These are phyloP conservation scores for Acanthamoeba royreba DNA, from an alignment of 208 protist species.

Conservation along the genomic window DNA sequence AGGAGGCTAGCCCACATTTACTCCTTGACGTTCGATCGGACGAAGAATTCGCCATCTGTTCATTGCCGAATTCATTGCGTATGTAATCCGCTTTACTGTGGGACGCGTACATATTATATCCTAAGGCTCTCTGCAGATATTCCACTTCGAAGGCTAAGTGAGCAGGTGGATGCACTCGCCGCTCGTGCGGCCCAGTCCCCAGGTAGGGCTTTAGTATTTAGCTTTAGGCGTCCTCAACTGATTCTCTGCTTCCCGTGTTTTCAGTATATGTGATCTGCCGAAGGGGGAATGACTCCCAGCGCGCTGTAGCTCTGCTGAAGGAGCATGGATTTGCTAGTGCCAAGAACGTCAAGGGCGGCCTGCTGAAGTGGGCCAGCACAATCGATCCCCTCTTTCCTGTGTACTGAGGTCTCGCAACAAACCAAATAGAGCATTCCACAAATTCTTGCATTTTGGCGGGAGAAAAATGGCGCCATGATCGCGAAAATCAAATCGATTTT, in stretches of 20 bases:
- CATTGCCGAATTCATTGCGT: neutral
- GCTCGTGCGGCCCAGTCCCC: neutral
- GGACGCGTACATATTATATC: neutral
- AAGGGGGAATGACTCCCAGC: conserved; percentile 2
- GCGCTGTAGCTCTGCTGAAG: neutral
- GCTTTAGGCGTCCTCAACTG: neutral
- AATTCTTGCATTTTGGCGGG: too few relatives aligned
- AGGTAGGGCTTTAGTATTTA: neutral
- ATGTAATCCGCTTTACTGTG: neutral
- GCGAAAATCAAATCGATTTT: too few relatives aligned
- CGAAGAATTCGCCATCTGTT: neutral
- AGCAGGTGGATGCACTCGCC: neutral
- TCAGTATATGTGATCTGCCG: conserved; percentile 13
- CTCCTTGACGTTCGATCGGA: neutral
- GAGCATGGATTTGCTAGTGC: neutral
- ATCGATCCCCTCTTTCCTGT: conserved; percentile 15
- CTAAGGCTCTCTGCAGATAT: neutral
- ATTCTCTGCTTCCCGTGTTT: neutral
- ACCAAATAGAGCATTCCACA: too few relatives aligned
- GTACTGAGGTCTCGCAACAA: neutral
- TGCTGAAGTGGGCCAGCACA: neutral
- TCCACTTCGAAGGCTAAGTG: neutral
- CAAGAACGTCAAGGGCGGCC: conserved; percentile 4
- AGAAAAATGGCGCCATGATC: too few relatives aligned
- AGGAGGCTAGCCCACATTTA: neutral